Evolutionary conservation across 140 eudicot species (phyloP).

Genomic region (Stevia rebaudiana): DNA sequence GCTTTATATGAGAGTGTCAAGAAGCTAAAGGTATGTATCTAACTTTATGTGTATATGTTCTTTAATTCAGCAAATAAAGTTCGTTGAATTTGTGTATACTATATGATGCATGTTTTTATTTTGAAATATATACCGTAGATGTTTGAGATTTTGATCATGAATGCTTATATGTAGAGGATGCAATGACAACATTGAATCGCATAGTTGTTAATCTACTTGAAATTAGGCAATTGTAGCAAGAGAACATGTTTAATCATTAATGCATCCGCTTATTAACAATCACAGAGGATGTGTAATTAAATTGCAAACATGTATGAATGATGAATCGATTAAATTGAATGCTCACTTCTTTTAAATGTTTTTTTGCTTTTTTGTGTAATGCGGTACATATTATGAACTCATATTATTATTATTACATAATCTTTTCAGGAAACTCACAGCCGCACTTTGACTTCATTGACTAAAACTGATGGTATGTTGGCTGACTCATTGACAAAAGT

Average conservation of each 20-base stretch:
- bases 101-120: not conserved
- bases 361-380: slow-evolving; percentile 4
- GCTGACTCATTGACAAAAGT: slow-evolving; percentile 58
- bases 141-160: not conserved
- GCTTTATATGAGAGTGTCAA: slow-evolving; percentile 60
- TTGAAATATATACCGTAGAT: not conserved
- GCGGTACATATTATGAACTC: not conserved
- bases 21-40: slow-evolving; percentile 63
- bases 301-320: not conserved
- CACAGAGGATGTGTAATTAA: not conserved
- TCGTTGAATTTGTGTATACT: not conserved
- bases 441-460: slow-evolving; percentile 46
- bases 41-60: not conserved
- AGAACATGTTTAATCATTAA: not conserved
- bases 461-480: slow-evolving; percentile 67
- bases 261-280: not conserved
- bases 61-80: not conserved
- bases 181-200: not conserved
- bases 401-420: not conserved
- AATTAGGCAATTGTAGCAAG: not conserved
- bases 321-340: not conserved
- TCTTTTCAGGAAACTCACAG: slow-evolving; percentile 73
- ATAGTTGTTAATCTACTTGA: not conserved
- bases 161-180: not conserved
- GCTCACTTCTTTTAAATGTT: not conserved